Evolutionary conservation across 225 moss, liverwort and hornwort species (phyloP).

Genomic region (Straminergon stramineum): DNA sequence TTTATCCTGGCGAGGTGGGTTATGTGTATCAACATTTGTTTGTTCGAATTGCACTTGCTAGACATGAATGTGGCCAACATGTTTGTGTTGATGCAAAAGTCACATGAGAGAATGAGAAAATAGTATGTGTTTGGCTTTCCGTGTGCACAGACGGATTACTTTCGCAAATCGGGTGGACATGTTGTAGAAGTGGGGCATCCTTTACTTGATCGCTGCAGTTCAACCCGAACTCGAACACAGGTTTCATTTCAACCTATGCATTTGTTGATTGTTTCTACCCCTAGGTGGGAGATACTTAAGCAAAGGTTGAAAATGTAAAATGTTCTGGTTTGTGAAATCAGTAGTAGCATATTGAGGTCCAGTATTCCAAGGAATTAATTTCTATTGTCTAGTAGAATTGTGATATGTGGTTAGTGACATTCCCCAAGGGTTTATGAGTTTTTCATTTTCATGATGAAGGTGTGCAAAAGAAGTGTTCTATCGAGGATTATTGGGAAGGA

Average conservation of each 20-base stretch:
- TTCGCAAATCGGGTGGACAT: conserved; percentile 58
- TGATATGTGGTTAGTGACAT: background rate
- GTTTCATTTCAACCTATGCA: background rate
- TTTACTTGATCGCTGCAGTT: conserved; percentile 43
- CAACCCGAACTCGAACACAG: conserved; percentile 28
- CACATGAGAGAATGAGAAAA: background rate
- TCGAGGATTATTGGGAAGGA: background rate
- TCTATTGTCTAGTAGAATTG: background rate
- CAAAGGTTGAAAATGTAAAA: background rate
- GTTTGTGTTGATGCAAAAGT: background rate
- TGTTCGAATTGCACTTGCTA: background rate
- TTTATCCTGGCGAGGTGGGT: conserved; percentile 69
- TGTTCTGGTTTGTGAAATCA: background rate
- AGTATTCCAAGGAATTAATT: background rate
- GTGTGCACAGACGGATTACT: conserved; percentile 57
- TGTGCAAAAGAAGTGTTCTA: background rate
- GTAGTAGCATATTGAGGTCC: background rate
- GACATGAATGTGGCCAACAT: background rate
- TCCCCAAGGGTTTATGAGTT: background rate
- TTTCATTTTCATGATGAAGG: background rate
- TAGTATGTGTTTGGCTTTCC: background rate
- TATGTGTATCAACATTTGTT: background rate
- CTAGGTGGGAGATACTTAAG: background rate
- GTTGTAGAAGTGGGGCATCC: conserved; percentile 80
- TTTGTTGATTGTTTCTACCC: background rate